phyloP scores from a whole-genome alignment of 345 rosid genomes.

The Linum trigynum region DNA sequence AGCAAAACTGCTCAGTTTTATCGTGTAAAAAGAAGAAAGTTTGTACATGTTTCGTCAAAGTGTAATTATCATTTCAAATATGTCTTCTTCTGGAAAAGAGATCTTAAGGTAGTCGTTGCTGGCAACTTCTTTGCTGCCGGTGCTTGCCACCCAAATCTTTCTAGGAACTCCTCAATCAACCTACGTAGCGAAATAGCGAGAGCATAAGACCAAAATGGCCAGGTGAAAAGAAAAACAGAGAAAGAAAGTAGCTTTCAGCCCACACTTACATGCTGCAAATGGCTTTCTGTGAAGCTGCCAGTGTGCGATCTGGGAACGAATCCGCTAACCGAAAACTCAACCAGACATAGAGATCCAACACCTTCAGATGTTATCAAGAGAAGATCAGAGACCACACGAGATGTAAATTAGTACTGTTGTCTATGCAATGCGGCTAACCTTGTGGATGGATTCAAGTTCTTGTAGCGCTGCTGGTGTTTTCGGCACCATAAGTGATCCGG shows the following conservation, averaged over 20 bases:
- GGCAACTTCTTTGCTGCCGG: constrained; percentile 19
- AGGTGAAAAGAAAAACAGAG: not conserved
- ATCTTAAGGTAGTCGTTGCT: not conserved
- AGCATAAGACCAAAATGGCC: not conserved
- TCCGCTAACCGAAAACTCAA: constrained; percentile 78
- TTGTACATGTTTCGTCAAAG: not conserved
- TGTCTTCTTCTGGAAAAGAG: constrained; percentile 15
- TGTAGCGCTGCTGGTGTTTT: constrained; percentile 48
- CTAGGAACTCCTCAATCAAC: constrained; percentile 82
- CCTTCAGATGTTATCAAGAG: constrained; percentile 33
- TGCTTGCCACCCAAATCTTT: constrained; percentile 45
- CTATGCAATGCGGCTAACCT: constrained; percentile 33
- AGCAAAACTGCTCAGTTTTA: not conserved
- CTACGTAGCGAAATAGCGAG: constrained; percentile 24
- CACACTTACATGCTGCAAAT: constrained; percentile 66
- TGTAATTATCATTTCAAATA: constrained; percentile 5
- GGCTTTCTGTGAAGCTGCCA: constrained; percentile 72
- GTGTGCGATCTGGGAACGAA: constrained; percentile 68
- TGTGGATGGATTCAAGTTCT: constrained; percentile 93
- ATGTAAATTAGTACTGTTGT: no score
- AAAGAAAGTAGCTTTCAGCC: not conserved
- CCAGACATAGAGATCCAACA: constrained; percentile 87
- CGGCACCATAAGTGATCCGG: constrained; percentile 61
- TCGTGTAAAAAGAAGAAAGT: not conserved
- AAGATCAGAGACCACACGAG: not conserved